Percentiles rank a stretch among this genome's conserved stretches.
Conservation (phyloP, 2,329 filamentous ascomycete genomes). For the Clarireedia monteithiana region DNA sequence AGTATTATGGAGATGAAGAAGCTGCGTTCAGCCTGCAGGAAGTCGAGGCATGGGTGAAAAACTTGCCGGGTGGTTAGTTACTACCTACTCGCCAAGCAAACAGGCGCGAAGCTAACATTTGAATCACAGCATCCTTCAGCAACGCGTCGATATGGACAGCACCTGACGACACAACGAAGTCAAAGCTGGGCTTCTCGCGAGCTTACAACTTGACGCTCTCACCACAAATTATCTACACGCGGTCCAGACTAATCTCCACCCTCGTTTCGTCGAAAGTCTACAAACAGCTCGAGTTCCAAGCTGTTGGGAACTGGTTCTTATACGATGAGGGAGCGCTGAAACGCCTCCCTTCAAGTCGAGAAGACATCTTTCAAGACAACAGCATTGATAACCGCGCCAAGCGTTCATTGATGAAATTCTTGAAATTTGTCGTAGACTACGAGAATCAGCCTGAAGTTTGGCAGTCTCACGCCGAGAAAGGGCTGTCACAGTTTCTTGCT, state of each 20-base stretch:
- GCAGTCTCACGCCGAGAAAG: constrained; percentile 45
- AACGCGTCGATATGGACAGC: constrained; percentile 24
- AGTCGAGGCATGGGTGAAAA: constrained; percentile 63
- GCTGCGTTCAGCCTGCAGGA: constrained; percentile 82
- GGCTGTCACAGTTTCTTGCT: constrained; percentile 52
- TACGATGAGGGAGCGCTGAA: constrained; percentile 43
- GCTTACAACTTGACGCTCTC: constrained; percentile 78
- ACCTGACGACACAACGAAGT: constrained; percentile 10
- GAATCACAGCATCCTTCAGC: constrained; percentile 16
- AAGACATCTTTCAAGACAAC: constrained; percentile 81
- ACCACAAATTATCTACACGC: constrained; percentile 79
- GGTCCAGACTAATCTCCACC: constrained; percentile 66
- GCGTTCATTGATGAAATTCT: constrained; percentile 83
- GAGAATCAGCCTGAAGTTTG: constrained; percentile 53
- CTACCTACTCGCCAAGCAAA: background rate
- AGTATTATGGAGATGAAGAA: constrained; percentile 81
- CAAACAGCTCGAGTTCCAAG: constrained; percentile 84
- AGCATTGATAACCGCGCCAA: constrained; percentile 74
- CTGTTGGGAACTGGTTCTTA: constrained; percentile 89
- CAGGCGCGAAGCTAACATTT: constrained; percentile 13
- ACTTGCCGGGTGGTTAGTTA: constrained; percentile 29
- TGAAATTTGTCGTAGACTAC: constrained; percentile 76
- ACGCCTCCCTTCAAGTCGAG: constrained; percentile 78
- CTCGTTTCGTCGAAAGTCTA: constrained; percentile 87
- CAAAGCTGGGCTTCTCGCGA: constrained; percentile 53